These are phyloP conservation scores for Gonapodya prolifera DNA, from an alignment of 192 early-diverging fungal species.

Conservation along the genomic window DNA sequence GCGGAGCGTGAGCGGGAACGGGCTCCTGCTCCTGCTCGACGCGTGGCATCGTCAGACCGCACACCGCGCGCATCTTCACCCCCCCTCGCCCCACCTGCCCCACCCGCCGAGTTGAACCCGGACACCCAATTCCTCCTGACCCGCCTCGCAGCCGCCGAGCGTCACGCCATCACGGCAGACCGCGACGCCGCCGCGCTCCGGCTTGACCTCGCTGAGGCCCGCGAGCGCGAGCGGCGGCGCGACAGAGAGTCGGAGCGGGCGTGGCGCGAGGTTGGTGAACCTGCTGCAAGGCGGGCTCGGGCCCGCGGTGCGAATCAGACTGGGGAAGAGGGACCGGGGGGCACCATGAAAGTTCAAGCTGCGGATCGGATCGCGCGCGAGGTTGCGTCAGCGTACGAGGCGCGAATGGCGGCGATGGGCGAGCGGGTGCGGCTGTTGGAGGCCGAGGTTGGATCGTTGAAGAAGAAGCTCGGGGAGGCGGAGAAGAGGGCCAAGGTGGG, in stretches of 20 bases:
- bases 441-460: not conserved
- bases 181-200: not conserved
- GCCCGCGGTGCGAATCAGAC: not conserved
- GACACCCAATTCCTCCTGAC: not conserved
- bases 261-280: not conserved
- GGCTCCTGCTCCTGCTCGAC: too few relatives aligned
- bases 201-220: not conserved
- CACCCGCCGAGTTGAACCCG: not conserved
- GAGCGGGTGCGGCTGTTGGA: not conserved
- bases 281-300: not conserved
- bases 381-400: not conserved
- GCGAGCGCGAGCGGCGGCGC: not conserved
- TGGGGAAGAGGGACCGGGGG: not conserved
- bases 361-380: not conserved
- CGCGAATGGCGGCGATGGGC: not conserved
- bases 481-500: not conserved
- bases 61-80: not conserved
- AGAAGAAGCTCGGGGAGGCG: not conserved
- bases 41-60: not conserved
- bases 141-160: not conserved
- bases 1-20: not conserved
- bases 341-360: not conserved
- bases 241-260: not conserved
- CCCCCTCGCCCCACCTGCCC: not conserved
- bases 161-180: not conserved